Evolutionary conservation across 768 basidiomycete species (phyloP).

Genomic region (Boletus coccyginus): DNA sequence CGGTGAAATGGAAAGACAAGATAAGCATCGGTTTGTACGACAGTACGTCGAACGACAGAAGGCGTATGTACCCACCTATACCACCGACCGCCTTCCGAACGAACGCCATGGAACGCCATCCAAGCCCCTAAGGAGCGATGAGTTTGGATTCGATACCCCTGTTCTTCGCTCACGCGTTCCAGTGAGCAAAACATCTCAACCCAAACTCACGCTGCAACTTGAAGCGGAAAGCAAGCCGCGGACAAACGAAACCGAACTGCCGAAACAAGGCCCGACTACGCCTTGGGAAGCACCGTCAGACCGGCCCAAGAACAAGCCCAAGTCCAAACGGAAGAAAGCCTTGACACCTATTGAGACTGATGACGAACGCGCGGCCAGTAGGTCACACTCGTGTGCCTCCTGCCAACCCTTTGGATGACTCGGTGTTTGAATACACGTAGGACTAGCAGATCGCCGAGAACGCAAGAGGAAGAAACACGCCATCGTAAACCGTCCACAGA

Average conservation of each 20-base stretch:
- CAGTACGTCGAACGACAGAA: slow-evolving; percentile 52
- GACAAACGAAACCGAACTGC: background rate
- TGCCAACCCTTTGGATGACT: background rate
- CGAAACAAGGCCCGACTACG: background rate
- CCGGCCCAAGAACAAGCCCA: slow-evolving; percentile 21
- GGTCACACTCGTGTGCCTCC: slow-evolving; percentile 12
- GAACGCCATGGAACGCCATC: slow-evolving; percentile 11
- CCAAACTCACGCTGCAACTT: slow-evolving; percentile 1
- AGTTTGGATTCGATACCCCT: slow-evolving; percentile 51
- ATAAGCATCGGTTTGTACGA: slow-evolving; percentile 42
- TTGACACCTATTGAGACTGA: slow-evolving; percentile 25
- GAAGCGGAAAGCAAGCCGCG: background rate
- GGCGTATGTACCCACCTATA: slow-evolving; percentile 42
- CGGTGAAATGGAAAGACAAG: slow-evolving; percentile 26
- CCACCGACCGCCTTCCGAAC: slow-evolving; percentile 35
- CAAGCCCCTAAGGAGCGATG: slow-evolving; percentile 8
- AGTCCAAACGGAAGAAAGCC: slow-evolving; percentile 22
- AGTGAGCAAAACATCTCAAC: slow-evolving; percentile 9
- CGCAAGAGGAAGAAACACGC: slow-evolving; percentile 57
- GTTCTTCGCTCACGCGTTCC: slow-evolving; percentile 47
- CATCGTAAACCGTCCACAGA: slow-evolving; percentile 38
- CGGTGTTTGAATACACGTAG: slow-evolving; percentile 33
- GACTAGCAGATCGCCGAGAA: slow-evolving; percentile 62
- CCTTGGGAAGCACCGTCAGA: background rate
- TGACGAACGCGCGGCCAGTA: slow-evolving; percentile 37